Evolutionary conservation across 73 alveolate species (phyloP).

Genomic region (Tetrahymena malaccensis): DNA sequence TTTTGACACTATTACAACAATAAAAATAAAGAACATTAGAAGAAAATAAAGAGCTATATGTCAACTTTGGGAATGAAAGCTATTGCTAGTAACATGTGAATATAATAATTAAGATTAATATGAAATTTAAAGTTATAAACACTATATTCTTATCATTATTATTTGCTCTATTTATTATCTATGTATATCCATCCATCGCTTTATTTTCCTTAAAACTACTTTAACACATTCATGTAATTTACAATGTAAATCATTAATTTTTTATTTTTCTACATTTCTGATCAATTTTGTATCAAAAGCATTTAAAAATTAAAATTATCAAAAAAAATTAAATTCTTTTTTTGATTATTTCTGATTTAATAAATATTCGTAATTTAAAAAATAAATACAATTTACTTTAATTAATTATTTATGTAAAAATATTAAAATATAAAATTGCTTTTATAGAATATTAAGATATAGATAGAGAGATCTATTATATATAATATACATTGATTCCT

Average conservation of each 20-base stretch:
- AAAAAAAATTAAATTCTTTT: no score
- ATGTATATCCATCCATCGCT: background rate
- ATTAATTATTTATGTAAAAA: no score
- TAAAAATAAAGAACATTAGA: background rate
- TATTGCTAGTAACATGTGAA: background rate
- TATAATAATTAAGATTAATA: background rate
- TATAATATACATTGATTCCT: no score
- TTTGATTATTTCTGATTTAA: background rate
- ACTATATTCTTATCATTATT: background rate
- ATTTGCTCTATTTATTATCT: background rate
- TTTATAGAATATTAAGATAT: no score
- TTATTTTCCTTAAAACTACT: background rate
- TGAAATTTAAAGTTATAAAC: background rate
- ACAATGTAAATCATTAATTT: no score
- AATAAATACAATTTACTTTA: background rate
- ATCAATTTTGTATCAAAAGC: background rate
- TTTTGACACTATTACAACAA: background rate
- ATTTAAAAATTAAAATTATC: no score
- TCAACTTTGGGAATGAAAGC: background rate
- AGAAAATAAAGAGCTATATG: background rate
- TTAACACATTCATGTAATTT: background rate
- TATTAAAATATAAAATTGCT: no score
- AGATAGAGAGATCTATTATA: no score
- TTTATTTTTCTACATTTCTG: background rate
- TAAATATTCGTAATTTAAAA: background rate